Conservation (phyloP, 805 yeast genomes). For the Saccharomyces kudriavzevii region DNA sequence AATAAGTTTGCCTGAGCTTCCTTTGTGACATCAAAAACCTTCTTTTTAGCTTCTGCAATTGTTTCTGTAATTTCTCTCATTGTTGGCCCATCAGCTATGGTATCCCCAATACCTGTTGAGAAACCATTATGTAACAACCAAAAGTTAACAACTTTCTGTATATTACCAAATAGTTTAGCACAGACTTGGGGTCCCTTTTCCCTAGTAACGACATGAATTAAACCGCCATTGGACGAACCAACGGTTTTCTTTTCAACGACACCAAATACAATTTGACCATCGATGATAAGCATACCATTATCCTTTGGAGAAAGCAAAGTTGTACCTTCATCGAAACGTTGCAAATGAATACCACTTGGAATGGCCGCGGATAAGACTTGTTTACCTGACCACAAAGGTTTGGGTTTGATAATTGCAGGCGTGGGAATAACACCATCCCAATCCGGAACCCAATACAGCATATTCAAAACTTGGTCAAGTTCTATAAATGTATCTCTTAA, state of each 20-base stretch:
- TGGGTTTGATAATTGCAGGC: constrained; percentile 90
- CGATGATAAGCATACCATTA: constrained; percentile 88
- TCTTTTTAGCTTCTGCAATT: constrained; percentile 83
- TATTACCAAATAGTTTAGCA: constrained; percentile 82
- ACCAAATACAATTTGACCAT: constrained; percentile 96
- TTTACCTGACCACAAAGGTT: constrained; percentile 96
- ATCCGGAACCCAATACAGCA: constrained; percentile 93
- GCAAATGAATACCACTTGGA: constrained; percentile 92
- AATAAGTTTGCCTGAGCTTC: constrained; percentile 86
- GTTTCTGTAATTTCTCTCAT: constrained; percentile 91
- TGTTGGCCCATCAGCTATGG: constrained; percentile 95
- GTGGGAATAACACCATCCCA: constrained; percentile 98
- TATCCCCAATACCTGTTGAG: constrained; percentile 99
- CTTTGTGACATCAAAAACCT: constrained; percentile 86
- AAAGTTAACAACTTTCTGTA: constrained; percentile 91
- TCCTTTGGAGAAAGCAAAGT: constrained; percentile 81
- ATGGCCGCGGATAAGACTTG: constrained; percentile 87
- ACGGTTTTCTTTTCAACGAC: constrained; percentile 97
- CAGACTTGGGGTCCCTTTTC: constrained; percentile 92
- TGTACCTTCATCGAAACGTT: constrained; percentile 85
- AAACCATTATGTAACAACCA: constrained; percentile 97
- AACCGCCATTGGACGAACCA: constrained; percentile 97
- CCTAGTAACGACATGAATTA: constrained; percentile 93
- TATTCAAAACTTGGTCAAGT: constrained; percentile 90
- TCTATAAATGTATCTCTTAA: constrained; percentile 82